Evolutionary conservation across 257 asterid genomes (phyloP).

Genomic region (Thymus quinquecostatus): DNA sequence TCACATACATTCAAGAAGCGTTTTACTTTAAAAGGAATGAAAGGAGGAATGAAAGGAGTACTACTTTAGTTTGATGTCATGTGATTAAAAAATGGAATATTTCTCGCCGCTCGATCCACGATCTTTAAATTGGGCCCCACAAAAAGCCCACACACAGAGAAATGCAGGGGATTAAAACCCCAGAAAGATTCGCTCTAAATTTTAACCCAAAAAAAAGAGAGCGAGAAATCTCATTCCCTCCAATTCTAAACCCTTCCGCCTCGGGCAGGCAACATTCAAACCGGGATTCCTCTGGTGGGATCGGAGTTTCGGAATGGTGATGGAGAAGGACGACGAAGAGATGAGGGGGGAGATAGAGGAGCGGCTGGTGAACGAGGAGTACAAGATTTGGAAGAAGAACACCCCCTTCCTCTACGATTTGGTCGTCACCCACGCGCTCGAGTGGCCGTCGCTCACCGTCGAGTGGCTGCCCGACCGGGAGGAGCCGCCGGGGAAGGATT

Average conservation of each 20-base stretch:
- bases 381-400: slow-evolving; percentile 96
- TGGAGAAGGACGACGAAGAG: slow-evolving; percentile 95
- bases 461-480: slow-evolving; percentile 94
- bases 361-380: slow-evolving; percentile 86
- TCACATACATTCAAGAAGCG: no score
- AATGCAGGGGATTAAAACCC: not conserved
- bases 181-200: not conserved
- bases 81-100: no score
- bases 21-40: no score
- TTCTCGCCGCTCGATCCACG: no score
- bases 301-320: slow-evolving; percentile 24
- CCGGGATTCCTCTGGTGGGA: slow-evolving; percentile 10
- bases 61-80: no score
- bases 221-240: slow-evolving; percentile 29
- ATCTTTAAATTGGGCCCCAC: not conserved
- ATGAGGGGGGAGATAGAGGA: slow-evolving; percentile 89
- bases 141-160: slow-evolving; percentile 11
- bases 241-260: slow-evolving; percentile 27
- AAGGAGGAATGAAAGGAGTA: no score
- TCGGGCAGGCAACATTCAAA: slow-evolving; percentile 4
- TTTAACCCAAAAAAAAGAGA: not conserved
- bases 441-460: slow-evolving; percentile 92
- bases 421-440: slow-evolving; percentile 88
- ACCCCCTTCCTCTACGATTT: slow-evolving; percentile 88
- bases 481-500: slow-evolving; percentile 90